Conservation (phyloP, 495 filamentous ascomycete genomes). For the Xylaria longipes region DNA sequence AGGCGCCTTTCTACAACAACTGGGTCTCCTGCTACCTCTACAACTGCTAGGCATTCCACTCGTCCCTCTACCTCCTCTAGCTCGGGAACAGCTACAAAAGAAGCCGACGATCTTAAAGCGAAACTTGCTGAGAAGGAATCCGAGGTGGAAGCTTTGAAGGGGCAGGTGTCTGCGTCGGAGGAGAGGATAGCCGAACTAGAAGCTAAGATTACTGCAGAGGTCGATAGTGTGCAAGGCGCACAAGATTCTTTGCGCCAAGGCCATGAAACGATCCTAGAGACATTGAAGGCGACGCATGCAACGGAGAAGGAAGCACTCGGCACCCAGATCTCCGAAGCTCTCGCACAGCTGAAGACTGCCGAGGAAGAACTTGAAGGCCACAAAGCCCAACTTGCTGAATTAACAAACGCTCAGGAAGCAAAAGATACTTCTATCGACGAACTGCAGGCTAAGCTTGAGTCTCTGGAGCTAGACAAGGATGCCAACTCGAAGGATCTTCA, state of each 20-base stretch:
- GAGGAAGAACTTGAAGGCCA: constrained; percentile 47
- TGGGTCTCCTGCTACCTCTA: constrained; percentile 35
- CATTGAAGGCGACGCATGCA: constrained; percentile 54
- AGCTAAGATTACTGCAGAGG: constrained; percentile 43
- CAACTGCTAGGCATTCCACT: constrained; percentile 40
- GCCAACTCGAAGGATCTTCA: constrained; percentile 45
- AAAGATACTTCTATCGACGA: constrained; percentile 48
- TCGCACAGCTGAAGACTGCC: constrained; percentile 50
- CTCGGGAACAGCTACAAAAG: constrained; percentile 48
- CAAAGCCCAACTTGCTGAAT: constrained; percentile 45
- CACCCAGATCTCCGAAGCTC: constrained; percentile 48
- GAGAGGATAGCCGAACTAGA: constrained; percentile 51
- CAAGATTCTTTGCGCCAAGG: constrained; percentile 44
- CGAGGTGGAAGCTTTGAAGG: constrained; percentile 52
- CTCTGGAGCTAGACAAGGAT: constrained; percentile 47
- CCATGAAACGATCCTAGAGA: constrained; percentile 50
- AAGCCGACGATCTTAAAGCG: constrained; percentile 58
- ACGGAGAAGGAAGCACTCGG: constrained; percentile 51
- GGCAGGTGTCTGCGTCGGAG: constrained; percentile 47
- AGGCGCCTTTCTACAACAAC: constrained; percentile 55
- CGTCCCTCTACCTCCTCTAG: constrained; percentile 49
- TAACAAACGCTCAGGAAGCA: constrained; percentile 44
- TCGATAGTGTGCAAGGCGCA: constrained; percentile 34
- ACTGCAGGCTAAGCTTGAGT: constrained; percentile 51
- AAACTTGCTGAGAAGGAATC: constrained; percentile 58